Evolutionary conservation across 352 stramenopile species (phyloP).

Genomic region (Phytopythium aichiense): DNA sequence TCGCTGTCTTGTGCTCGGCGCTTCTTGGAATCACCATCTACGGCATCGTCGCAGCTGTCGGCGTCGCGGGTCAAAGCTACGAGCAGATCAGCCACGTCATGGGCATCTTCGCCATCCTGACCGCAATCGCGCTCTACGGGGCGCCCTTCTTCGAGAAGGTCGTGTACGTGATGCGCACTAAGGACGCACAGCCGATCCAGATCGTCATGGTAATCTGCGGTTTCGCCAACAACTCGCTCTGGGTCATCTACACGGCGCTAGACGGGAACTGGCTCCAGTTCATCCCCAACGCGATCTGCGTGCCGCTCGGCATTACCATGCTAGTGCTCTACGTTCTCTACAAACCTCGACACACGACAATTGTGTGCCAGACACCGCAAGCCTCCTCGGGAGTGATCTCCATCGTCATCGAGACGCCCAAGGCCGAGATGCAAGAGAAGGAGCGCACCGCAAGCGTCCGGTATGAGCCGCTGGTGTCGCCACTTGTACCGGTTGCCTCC

Average conservation of each 20-base stretch:
- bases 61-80: conserved; percentile 26
- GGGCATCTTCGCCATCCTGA: conserved; percentile 27
- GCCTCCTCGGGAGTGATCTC: conserved; percentile 17
- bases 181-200: conserved; percentile 30
- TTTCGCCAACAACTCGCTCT: conserved; percentile 33
- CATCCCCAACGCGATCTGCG: conserved; percentile 18
- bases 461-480: conserved; percentile 24
- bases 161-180: conserved; percentile 35
- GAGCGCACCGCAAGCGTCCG: conserved; percentile 15
- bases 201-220: conserved; percentile 40
- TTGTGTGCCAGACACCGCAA: neutral
- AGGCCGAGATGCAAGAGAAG: conserved; percentile 19
- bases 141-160: conserved; percentile 50
- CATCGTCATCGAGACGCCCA: conserved; percentile 22
- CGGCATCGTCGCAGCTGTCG: conserved; percentile 26
- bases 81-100: conserved; percentile 17
- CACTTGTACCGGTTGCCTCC: conserved; percentile 18
- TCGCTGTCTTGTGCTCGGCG: conserved; percentile 13
- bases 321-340: conserved; percentile 20
- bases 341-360: conserved; percentile 5
- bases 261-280: conserved; percentile 24
- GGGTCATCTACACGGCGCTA: conserved; percentile 37
- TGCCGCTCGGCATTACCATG: conserved; percentile 14
- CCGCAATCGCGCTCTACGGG: conserved; percentile 28
- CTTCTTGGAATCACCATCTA: conserved; percentile 28